A percentile compares a stretch with the other conserved stretches of the same genome.
Evolutionary conservation across 108 stramenopile species (phyloP).

Genomic region (Fistulifera pelliculosa): DNA sequence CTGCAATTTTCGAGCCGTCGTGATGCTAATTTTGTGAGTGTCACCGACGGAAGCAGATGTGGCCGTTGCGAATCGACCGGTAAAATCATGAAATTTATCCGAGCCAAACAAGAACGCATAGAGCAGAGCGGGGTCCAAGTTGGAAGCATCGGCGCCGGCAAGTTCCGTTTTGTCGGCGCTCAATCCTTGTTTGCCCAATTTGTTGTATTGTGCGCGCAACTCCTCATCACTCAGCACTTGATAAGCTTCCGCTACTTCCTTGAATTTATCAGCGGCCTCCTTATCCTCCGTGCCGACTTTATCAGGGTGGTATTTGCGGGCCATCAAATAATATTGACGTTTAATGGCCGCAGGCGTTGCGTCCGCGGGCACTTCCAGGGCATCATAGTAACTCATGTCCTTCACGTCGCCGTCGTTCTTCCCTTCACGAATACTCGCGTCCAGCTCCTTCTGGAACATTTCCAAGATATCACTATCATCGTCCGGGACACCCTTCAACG

Average conservation of each 20-base stretch:
- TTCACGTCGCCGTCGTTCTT: constrained; percentile 6
- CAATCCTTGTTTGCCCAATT: constrained; percentile 26
- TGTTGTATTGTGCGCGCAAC: constrained; percentile 38
- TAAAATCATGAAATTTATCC: constrained; percentile 65
- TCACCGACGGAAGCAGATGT: constrained; percentile 53
- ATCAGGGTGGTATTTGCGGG: constrained; percentile 47
- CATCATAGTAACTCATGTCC: constrained; percentile 27
- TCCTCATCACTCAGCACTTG: constrained; percentile 32
- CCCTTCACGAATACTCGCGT: not conserved
- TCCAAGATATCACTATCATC: constrained; percentile 12
- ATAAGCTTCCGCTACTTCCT: constrained; percentile 45
- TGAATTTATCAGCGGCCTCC: constrained; percentile 26
- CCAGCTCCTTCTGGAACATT: constrained; percentile 3
- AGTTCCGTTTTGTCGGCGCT: constrained; percentile 37
- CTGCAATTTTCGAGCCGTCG: constrained; percentile 46
- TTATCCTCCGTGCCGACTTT: constrained; percentile 12
- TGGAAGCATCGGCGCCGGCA: constrained; percentile 11
- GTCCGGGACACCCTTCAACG: constrained; percentile 4
- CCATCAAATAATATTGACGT: constrained; percentile 38
- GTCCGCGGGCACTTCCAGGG: constrained; percentile 48
- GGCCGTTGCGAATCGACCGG: constrained; percentile 53
- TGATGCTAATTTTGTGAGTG: constrained; percentile 23
- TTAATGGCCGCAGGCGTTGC: constrained; percentile 46
- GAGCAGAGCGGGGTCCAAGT: constrained; percentile 54
- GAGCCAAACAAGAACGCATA: constrained; percentile 74